A percentile compares a stretch with the other conserved stretches of the same genome.
Conservation (phyloP, 805 yeast genomes). For the Monosporozyma siamensis region DNA sequence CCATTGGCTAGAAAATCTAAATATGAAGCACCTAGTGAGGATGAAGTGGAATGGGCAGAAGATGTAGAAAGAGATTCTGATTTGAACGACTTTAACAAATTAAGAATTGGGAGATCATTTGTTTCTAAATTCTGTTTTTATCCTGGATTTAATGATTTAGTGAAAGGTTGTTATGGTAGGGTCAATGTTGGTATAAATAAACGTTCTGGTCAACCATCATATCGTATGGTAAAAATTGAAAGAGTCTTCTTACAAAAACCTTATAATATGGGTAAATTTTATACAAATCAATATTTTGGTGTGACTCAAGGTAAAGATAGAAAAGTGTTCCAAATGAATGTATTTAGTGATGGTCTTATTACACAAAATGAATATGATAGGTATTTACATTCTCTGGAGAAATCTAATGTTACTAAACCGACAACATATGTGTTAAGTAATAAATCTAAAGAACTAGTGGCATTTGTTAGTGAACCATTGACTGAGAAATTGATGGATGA, state of each 20-base stretch:
- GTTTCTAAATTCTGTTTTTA: slow-evolving; percentile 70
- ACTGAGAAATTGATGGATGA: slow-evolving; percentile 67
- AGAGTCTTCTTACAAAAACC: slow-evolving; percentile 47
- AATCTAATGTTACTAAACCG: slow-evolving; percentile 44
- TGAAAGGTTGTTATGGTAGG: slow-evolving; percentile 70
- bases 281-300: slow-evolving; percentile 49
- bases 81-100: slow-evolving; percentile 56
- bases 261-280: slow-evolving; percentile 41
- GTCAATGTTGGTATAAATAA: slow-evolving; percentile 70
- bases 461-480: slow-evolving; percentile 55
- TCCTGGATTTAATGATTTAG: slow-evolving; percentile 64
- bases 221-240: slow-evolving; percentile 77
- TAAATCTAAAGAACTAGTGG: slow-evolving; percentile 53
- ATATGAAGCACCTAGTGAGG: slow-evolving; percentile 38
- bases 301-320: slow-evolving; percentile 78
- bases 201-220: slow-evolving; percentile 52
- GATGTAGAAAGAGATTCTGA: slow-evolving; percentile 38
- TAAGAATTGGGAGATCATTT: slow-evolving; percentile 69
- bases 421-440: slow-evolving; percentile 52
- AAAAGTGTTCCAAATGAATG: slow-evolving; percentile 66
- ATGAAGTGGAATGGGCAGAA: slow-evolving; percentile 42
- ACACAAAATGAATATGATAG: slow-evolving; percentile 62
- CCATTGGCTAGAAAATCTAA: slow-evolving; percentile 26
- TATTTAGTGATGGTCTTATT: slow-evolving; percentile 70
- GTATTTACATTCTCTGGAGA: slow-evolving; percentile 52